phyloP scores from a whole-genome alignment of 2,329 filamentous ascomycete genomes.

The Tolypocladium album region DNA sequence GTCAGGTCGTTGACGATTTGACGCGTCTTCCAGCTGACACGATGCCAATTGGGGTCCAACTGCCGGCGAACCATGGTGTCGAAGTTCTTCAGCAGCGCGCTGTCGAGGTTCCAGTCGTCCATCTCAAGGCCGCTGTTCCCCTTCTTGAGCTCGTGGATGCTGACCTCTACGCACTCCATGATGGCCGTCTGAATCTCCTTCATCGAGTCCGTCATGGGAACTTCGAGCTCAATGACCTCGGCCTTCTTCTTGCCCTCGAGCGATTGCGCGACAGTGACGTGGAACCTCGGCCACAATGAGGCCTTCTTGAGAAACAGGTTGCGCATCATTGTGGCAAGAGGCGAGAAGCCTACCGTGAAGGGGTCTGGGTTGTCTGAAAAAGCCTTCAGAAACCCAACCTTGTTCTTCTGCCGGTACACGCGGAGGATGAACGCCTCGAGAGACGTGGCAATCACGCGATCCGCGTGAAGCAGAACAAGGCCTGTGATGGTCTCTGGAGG shows the following conservation, averaged over 20 bases:
- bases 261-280: constrained; percentile 78
- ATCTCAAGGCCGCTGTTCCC: constrained; percentile 83
- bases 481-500: constrained; percentile 80
- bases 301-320: constrained; percentile 81
- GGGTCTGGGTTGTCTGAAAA: constrained; percentile 91
- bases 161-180: constrained; percentile 91
- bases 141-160: constrained; percentile 88
- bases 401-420: constrained; percentile 91
- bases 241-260: constrained; percentile 88
- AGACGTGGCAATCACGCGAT: constrained; percentile 75
- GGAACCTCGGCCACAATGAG: constrained; percentile 87
- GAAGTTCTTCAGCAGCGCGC: constrained; percentile 84
- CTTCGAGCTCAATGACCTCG: constrained; percentile 93
- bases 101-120: constrained; percentile 95
- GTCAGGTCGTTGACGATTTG: constrained; percentile 88
- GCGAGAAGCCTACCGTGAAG: constrained; percentile 79
- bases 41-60: constrained; percentile 93
- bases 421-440: constrained; percentile 91
- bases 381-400: constrained; percentile 85
- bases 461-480: constrained; percentile 77
- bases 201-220: constrained; percentile 94
- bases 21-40: constrained; percentile 87
- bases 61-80: constrained; percentile 81
- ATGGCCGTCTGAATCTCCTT: constrained; percentile 86
- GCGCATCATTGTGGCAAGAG: constrained; percentile 80